Evolutionary conservation across 345 rosid genomes (phyloP).

Genomic region (Tarenaya hassleriana): DNA sequence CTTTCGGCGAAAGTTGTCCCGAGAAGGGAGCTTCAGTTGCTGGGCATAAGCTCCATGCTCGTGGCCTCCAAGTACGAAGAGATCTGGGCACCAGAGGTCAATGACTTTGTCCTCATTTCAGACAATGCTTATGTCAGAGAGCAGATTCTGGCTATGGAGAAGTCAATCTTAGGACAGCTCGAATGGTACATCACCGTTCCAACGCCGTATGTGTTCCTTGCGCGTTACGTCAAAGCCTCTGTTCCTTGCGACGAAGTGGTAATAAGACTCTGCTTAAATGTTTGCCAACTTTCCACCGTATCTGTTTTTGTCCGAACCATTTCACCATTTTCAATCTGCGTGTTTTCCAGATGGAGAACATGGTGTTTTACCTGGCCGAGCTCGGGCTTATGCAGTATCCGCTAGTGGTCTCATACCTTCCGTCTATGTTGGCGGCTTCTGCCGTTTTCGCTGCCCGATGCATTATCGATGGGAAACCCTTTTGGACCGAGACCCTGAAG

Average conservation of each 20-base stretch:
- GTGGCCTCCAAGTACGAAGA: slow-evolving; percentile 87
- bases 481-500: slow-evolving; percentile 21
- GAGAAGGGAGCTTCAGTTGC: slow-evolving; percentile 68
- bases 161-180: slow-evolving; percentile 52
- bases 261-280: too few species aligned
- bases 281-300: too few species aligned
- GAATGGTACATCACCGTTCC: slow-evolving; percentile 77
- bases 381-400: slow-evolving; percentile 16
- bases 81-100: slow-evolving; percentile 89
- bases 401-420: slow-evolving; percentile 9
- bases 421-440: slow-evolving; percentile 19
- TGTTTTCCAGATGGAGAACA: slow-evolving; percentile 64
- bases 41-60: slow-evolving; percentile 77
- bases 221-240: slow-evolving; percentile 66
- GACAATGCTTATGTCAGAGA: slow-evolving; percentile 66
- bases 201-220: slow-evolving; percentile 71
- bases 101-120: slow-evolving; percentile 67
- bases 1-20: slow-evolving; percentile 44
- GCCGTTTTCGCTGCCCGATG: slow-evolving; percentile 9
- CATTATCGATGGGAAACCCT: slow-evolving; percentile 3
- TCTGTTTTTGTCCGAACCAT: too few species aligned
- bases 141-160: slow-evolving; percentile 68
- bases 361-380: slow-evolving; percentile 56
- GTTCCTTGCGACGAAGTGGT: slow-evolving; percentile 35
- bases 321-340: too few species aligned